Evolutionary conservation across 2,329 filamentous ascomycete species (phyloP).

Genomic region (Aureobasidium musti): DNA sequence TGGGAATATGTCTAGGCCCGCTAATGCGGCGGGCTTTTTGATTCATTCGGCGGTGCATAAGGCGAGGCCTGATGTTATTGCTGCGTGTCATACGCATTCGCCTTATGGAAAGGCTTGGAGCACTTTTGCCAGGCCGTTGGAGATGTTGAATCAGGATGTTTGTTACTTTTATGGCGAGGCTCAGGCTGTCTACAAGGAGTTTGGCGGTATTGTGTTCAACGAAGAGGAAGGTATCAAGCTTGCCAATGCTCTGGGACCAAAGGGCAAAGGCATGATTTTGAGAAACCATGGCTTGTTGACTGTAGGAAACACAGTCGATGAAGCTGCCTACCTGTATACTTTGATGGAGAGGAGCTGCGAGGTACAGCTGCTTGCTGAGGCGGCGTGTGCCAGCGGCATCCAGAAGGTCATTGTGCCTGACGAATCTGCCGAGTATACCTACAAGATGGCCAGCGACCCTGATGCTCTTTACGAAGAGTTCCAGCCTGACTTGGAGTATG

Average conservation of each 20-base stretch:
- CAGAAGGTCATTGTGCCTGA: conserved; percentile 58
- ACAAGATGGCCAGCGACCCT: conserved; percentile 51
- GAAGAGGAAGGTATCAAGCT: conserved; percentile 66
- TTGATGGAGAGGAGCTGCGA: conserved; percentile 68
- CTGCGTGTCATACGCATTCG: conserved; percentile 70
- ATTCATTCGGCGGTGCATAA: conserved; percentile 72
- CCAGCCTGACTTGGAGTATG: conserved; percentile 55
- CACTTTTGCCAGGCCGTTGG: conserved; percentile 63
- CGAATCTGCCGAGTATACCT: conserved; percentile 58
- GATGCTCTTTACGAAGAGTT: conserved; percentile 56
- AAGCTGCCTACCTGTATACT: conserved; percentile 70
- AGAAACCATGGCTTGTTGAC: conserved; percentile 73
- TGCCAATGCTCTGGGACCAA: conserved; percentile 62
- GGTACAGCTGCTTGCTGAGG: conserved; percentile 68
- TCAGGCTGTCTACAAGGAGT: conserved; percentile 57
- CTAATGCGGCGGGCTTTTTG: conserved; percentile 68
- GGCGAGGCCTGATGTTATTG: conserved; percentile 64
- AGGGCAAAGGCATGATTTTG: conserved; percentile 64
- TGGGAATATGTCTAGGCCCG: conserved; percentile 61
- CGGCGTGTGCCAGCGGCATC: conserved; percentile 59
- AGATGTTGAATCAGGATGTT: conserved; percentile 71
- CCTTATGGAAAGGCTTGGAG: conserved; percentile 68
- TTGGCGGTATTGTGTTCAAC: conserved; percentile 64
- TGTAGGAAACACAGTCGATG: conserved; percentile 70
- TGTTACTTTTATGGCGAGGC: conserved; percentile 64